Conservation (phyloP, 2,329 filamentous ascomycete genomes). For the Xylaria sp. region DNA sequence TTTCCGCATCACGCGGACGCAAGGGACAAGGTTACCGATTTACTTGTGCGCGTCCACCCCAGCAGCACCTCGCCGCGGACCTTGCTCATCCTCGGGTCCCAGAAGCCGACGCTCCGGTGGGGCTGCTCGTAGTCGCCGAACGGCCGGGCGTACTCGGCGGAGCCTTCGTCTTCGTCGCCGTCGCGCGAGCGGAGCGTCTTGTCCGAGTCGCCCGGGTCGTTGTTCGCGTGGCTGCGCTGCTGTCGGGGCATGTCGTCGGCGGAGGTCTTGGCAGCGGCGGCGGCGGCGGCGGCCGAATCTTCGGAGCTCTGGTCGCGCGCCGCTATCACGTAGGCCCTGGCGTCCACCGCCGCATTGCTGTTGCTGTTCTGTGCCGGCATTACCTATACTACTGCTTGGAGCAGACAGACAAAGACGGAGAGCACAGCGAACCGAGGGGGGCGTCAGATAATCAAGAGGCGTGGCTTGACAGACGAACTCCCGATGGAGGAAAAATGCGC, state of each 20-base stretch:
- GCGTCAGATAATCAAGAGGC: too few species aligned
- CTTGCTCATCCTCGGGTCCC: slow-evolving; percentile 27
- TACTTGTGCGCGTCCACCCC: slow-evolving; percentile 28
- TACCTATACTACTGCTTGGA: background rate
- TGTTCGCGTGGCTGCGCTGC: background rate
- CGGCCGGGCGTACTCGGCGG: slow-evolving; percentile 12
- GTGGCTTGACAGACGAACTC: background rate
- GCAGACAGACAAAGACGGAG: background rate
- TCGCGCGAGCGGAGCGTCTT: slow-evolving; percentile 14
- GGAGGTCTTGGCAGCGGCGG: too few species aligned
- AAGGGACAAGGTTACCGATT: slow-evolving; percentile 7
- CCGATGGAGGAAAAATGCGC: background rate
- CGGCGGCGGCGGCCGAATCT: background rate
- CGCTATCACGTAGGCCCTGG: slow-evolving; percentile 13
- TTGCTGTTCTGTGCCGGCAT: too few species aligned
- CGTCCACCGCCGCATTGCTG: slow-evolving; percentile 9
- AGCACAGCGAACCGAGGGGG: too few species aligned
- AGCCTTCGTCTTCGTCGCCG: slow-evolving; percentile 12
- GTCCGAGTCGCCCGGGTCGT: slow-evolving; percentile 9
- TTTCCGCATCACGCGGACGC: background rate
- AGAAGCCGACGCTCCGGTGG: slow-evolving; percentile 31
- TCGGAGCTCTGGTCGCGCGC: slow-evolving; percentile 5
- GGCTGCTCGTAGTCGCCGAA: slow-evolving; percentile 17
- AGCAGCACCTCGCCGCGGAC: slow-evolving; percentile 24
- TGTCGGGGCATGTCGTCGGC: background rate